Conservation (phyloP, 1,284 basidiomycete species). For the Lignosus rhinocerotis region DNA sequence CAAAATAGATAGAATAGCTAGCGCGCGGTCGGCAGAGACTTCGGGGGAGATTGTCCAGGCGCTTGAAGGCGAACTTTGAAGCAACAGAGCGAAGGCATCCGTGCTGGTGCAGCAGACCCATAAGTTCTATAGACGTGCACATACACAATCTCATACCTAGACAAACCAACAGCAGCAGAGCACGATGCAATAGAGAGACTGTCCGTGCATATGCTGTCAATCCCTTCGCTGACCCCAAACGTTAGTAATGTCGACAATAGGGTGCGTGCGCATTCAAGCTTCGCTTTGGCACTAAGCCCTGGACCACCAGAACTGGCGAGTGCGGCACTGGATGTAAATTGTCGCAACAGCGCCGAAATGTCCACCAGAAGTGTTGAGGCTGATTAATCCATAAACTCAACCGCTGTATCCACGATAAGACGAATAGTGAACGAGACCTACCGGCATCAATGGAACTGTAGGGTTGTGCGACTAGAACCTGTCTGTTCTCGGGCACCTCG, state of each 20-base stretch:
- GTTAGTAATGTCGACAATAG: constrained; percentile 44
- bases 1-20: constrained; percentile 69
- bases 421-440: neutral
- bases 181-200: constrained; percentile 41
- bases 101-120: constrained; percentile 27
- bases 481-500: neutral
- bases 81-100: constrained; percentile 46
- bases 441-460: constrained; percentile 10
- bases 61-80: constrained; percentile 38
- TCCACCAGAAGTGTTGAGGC: constrained; percentile 34
- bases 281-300: constrained; percentile 3
- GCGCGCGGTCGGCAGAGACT: constrained; percentile 66
- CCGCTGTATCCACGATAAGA: too few species aligned
- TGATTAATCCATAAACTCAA: neutral
- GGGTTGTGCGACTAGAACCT: neutral
- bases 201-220: constrained; percentile 66
- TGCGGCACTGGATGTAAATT: constrained; percentile 13
- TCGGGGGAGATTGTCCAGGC: constrained; percentile 73
- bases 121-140: neutral
- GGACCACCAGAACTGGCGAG: neutral
- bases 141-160: constrained; percentile 42
- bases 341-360: constrained; percentile 29
- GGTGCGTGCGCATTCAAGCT: constrained; percentile 27
- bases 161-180: constrained; percentile 42
- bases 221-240: constrained; percentile 49